A percentile compares a stretch with the other conserved stretches of the same genome.
These are phyloP conservation scores for Tolypocladium capitatum DNA, from an alignment of 2,329 filamentous ascomycete species.

Conservation along the genomic window DNA sequence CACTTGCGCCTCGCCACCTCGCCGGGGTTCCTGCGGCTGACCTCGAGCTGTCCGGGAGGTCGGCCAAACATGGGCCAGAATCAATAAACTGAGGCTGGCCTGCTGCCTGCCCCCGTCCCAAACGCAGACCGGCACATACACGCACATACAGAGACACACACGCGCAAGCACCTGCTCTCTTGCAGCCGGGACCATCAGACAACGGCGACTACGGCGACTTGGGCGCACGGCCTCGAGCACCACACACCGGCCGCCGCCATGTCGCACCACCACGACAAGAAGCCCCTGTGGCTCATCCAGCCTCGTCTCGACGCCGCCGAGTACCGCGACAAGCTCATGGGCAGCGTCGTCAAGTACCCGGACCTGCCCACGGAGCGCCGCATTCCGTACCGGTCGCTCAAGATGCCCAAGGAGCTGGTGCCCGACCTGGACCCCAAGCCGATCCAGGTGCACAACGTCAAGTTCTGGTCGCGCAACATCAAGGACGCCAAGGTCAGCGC, in stretches of 20 bases:
- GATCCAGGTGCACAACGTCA: slow-evolving; percentile 13
- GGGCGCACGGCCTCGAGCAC: too few species aligned
- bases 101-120: neutral
- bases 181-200: neutral
- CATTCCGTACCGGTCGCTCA: slow-evolving; percentile 10
- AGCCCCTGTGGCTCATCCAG: slow-evolving; percentile 15
- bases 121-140: neutral
- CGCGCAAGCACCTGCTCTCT: neutral
- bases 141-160: neutral
- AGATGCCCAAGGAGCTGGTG: slow-evolving; percentile 11
- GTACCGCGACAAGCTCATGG: slow-evolving; percentile 17
- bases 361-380: slow-evolving; percentile 13
- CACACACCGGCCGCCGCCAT: neutral
- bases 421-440: slow-evolving; percentile 14
- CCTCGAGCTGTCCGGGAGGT: too few species aligned
- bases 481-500: slow-evolving; percentile 11
- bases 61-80: neutral
- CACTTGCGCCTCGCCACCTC: neutral
- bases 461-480: slow-evolving; percentile 14
- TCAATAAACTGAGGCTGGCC: neutral
- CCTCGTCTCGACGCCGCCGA: slow-evolving; percentile 13
- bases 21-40: neutral
- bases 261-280: slow-evolving; percentile 6
- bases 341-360: slow-evolving; percentile 16
- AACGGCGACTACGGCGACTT: neutral